Evolutionary conservation across 1,139 yeast species (phyloP).

Genomic region (Blastobotrys arbuscula): DNA sequence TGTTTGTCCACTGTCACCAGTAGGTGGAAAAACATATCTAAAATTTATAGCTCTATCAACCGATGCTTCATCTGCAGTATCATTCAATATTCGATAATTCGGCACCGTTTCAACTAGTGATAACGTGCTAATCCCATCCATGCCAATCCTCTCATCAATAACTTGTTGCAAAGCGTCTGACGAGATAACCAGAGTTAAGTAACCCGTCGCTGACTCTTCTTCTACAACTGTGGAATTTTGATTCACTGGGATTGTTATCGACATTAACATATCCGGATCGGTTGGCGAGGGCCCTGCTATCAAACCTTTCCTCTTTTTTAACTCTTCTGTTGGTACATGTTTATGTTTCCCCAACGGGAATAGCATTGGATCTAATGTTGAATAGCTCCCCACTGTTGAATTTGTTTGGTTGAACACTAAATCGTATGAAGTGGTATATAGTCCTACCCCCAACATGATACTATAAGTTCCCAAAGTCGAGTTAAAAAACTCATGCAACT

Average conservation of each 20-base stretch:
- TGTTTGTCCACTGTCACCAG: constrained; percentile 5
- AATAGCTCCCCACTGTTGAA: constrained; percentile 18
- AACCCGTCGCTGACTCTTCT: constrained; percentile 62
- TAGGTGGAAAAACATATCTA: constrained; percentile 31
- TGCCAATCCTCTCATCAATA: constrained; percentile 44
- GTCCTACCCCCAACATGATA: constrained; percentile 56
- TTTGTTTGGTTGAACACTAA: constrained; percentile 38
- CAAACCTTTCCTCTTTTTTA: constrained; percentile 25
- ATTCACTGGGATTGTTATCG: constrained; percentile 63
- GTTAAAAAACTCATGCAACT: constrained; percentile 49
- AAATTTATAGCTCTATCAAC: constrained; percentile 11
- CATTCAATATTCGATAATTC: constrained; percentile 16
- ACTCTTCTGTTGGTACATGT: constrained; percentile 39
- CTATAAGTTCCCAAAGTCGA: constrained; percentile 37
- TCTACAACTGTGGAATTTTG: constrained; percentile 66
- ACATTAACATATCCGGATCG: constrained; percentile 39
- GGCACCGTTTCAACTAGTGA: constrained; percentile 30
- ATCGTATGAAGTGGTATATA: constrained; percentile 52
- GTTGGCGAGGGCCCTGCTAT: constrained; percentile 31
- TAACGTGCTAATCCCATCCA: constrained; percentile 39
- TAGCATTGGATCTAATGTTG: constrained; percentile 31
- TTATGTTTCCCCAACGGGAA: constrained; percentile 44
- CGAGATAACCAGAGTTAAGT: constrained; percentile 57
- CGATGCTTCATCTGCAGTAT: neutral
- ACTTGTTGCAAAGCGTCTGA: constrained; percentile 51